Percentiles rank a stretch among this genome's conserved stretches.
Conservation (phyloP, 192 early-diverging fungal species). For the Rhizophagus clarus region DNA sequence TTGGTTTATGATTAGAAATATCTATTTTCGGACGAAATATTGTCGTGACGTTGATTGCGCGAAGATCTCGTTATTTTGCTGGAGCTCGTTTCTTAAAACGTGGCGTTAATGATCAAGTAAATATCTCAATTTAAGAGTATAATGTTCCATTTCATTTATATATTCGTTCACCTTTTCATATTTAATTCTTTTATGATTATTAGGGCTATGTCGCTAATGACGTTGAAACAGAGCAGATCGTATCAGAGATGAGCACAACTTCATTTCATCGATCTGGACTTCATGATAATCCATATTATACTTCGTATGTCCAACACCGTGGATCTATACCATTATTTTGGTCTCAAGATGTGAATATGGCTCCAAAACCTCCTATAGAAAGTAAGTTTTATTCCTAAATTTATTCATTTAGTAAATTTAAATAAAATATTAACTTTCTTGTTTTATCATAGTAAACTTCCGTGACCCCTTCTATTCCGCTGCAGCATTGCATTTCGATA, state of each 20-base stretch:
- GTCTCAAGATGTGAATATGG: slow-evolving; percentile 91
- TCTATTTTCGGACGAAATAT: slow-evolving; percentile 90
- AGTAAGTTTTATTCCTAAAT: slow-evolving; percentile 26
- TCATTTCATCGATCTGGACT: slow-evolving; percentile 74
- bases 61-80: slow-evolving; percentile 92
- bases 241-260: slow-evolving; percentile 86
- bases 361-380: slow-evolving; percentile 93
- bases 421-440: slow-evolving; percentile 1
- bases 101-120: slow-evolving; percentile 86
- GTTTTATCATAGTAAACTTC: slow-evolving; percentile 63
- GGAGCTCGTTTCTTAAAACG: slow-evolving; percentile 96
- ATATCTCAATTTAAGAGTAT: slow-evolving; percentile 14
- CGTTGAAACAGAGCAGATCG: slow-evolving; percentile 98
- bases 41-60: slow-evolving; percentile 91
- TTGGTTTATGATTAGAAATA: slow-evolving; percentile 58
- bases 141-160: background rate
- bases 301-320: slow-evolving; percentile 95
- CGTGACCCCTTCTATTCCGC: slow-evolving; percentile 93
- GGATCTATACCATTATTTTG: slow-evolving; percentile 96
- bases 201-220: slow-evolving; percentile 98
- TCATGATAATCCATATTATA: slow-evolving; percentile 73
- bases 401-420: background rate
- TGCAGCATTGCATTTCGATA: slow-evolving; percentile 91
- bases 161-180: background rate
- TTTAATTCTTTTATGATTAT: background rate